Conservation (phyloP, 2,329 filamentous ascomycete genomes). For the Thelonectria rubi region DNA sequence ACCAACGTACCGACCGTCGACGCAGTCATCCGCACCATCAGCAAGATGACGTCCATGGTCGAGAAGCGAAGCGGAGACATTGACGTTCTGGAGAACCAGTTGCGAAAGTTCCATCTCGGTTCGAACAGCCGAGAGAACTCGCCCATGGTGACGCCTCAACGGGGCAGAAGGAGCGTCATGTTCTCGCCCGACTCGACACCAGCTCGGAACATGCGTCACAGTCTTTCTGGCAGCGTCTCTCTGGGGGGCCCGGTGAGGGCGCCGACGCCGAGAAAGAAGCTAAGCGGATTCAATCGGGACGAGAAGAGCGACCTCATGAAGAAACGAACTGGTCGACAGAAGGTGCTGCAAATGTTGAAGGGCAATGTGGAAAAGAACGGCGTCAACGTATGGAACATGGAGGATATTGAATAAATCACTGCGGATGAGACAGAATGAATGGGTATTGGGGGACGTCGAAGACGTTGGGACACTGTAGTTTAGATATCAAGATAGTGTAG, state of each 20-base stretch:
- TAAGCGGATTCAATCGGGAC: slow-evolving; percentile 66
- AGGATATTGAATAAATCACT: slow-evolving; percentile 54
- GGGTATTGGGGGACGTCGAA: slow-evolving; percentile 22
- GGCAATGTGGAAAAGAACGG: slow-evolving; percentile 59
- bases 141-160: slow-evolving; percentile 51
- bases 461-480: slow-evolving; percentile 39
- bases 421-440: slow-evolving; percentile 21
- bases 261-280: slow-evolving; percentile 67
- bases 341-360: slow-evolving; percentile 62
- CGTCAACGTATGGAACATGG: slow-evolving; percentile 60
- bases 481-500: slow-evolving; percentile 44
- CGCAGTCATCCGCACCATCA: slow-evolving; percentile 88
- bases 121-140: slow-evolving; percentile 55
- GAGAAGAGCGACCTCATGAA: slow-evolving; percentile 67
- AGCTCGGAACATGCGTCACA: slow-evolving; percentile 54
- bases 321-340: slow-evolving; percentile 62
- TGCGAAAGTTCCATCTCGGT: slow-evolving; percentile 74
- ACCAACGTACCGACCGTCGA: slow-evolving; percentile 82
- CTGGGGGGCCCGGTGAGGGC: slow-evolving; percentile 51
- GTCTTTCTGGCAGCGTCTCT: slow-evolving; percentile 50
- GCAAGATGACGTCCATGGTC: slow-evolving; percentile 90
- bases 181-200: slow-evolving; percentile 56
- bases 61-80: slow-evolving; percentile 92
- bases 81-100: slow-evolving; percentile 86
- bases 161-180: slow-evolving; percentile 49